Percentiles rank a stretch among this genome's conserved stretches.
These are phyloP conservation scores for Alternaria sp. DNA, from an alignment of 2,329 filamentous ascomycete species.

Conservation along the genomic window DNA sequence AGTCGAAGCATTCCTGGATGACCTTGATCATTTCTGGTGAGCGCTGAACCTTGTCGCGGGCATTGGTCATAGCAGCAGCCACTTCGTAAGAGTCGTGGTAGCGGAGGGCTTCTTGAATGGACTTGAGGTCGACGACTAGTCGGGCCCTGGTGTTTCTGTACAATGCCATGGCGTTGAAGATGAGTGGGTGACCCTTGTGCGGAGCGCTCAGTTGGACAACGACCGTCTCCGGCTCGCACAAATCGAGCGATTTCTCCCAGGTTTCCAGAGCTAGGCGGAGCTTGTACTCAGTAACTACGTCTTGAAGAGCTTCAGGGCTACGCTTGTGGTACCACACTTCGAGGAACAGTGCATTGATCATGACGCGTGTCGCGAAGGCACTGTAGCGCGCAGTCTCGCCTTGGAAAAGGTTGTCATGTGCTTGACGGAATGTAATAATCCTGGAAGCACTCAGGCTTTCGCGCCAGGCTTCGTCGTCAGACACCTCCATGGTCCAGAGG, in stretches of 20 bases:
- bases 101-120: conserved; percentile 92
- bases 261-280: conserved; percentile 93
- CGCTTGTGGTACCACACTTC: conserved; percentile 99
- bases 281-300: conserved; percentile 98
- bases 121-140: conserved; percentile 93
- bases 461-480: conserved; percentile 83
- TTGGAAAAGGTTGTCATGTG: conserved; percentile 94
- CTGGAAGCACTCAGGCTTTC: conserved; percentile 76
- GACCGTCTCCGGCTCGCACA: conserved; percentile 90
- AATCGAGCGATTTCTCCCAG: conserved; percentile 96
- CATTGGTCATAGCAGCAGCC: conserved; percentile 93
- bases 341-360: conserved; percentile 98
- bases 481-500: conserved; percentile 85
- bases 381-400: conserved; percentile 91
- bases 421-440: conserved; percentile 87
- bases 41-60: conserved; percentile 91
- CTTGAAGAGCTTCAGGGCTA: conserved; percentile 94
- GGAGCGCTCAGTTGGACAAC: conserved; percentile 90
- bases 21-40: conserved; percentile 98
- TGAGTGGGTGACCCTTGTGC: conserved; percentile 92
- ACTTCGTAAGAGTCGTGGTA: conserved; percentile 99
- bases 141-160: conserved; percentile 93
- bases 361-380: conserved; percentile 93
- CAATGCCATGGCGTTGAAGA: conserved; percentile 98
- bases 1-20: conserved; percentile 96